Base-by-base conservation (phyloP, 768 basidiomycete species). In the Pisolithus microcarpus region DNA sequence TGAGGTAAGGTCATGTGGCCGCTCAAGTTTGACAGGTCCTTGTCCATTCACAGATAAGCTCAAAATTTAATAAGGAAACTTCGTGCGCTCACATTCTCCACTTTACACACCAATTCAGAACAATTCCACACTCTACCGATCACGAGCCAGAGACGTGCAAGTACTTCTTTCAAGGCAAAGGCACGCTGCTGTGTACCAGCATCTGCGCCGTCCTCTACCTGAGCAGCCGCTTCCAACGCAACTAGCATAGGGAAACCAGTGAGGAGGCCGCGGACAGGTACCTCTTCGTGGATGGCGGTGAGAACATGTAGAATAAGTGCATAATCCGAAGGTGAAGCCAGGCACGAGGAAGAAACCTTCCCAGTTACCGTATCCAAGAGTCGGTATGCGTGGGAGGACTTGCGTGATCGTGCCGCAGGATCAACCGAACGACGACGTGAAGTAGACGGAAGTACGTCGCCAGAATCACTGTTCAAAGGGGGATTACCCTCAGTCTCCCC, bases 221-320 rank as follows among this genome's bases (percentile, higher is more conserved):
- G 72, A 4, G 78, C 69, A 9, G 78, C 78, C 7, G 59, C 65
- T 50, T 88, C 80, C 46, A 95, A 65, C 1, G 87, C 82, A n/a
- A 90, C 62, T 24, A 96, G 66, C 89, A 96, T 92, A 5, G 93
- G 92, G 31, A 90, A 68, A 19, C 91, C 88, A 2, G 82, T 81
- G 16, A 92, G 68, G 38, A 95, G 58, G 2, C 82, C 86, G 38
- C 85, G 80, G 24, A 85, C 69, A 1, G 93, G 91, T n/a, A 89
- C 65, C 46, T 84, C 75, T 54, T 84, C 73, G 46, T 91, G 84
- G 24, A 89, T 73, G 3, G 78, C 76, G 5, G 72, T 75, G 36
- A 95, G 74, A 28, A 92, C 75, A 40, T 79, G 75, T 38, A 86
- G 70, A 30, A 91, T 77, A 59, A 82, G 79, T 8, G 80, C 74